Conservation (phyloP, 106 monocot genomes). For the Phalaenopsis equestris region DNA sequence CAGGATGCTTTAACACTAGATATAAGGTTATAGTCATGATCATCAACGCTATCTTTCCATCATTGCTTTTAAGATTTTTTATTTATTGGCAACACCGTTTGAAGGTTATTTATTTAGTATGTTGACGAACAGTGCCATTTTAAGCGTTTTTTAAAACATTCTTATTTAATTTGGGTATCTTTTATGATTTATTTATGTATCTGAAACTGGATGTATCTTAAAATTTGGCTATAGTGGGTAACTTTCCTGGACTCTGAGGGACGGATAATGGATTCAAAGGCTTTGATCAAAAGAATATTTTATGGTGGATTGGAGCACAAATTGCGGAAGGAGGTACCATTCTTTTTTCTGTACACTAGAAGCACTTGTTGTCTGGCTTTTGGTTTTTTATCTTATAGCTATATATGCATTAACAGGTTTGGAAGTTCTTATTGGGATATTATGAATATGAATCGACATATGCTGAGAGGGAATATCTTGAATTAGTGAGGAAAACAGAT, state of each 20-base stretch:
- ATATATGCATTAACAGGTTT: conserved; percentile 30
- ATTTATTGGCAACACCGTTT: too few species aligned
- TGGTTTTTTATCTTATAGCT: neutral
- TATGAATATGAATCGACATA: conserved; percentile 86
- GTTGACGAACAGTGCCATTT: neutral
- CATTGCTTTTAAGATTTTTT: too few species aligned
- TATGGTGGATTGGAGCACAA: conserved; percentile 87
- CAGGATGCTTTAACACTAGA: too few species aligned
- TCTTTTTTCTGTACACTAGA: neutral
- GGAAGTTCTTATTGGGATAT: conserved; percentile 88
- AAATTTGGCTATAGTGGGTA: conserved; percentile 42
- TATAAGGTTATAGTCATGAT: too few species aligned
- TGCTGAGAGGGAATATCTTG: conserved; percentile 86
- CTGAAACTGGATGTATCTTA: neutral
- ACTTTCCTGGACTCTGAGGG: conserved; percentile 81
- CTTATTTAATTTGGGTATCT: neutral
- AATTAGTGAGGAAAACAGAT: conserved; percentile 52
- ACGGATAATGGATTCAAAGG: conserved; percentile 66
- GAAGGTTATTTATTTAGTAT: neutral
- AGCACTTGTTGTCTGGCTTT: neutral
- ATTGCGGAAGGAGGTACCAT: conserved; percentile 71
- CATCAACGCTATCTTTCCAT: too few species aligned
- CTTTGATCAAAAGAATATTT: conserved; percentile 75
- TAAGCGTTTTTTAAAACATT: neutral
- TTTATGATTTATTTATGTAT: neutral